These are phyloP conservation scores for Fusarium globosum DNA, from an alignment of 2,329 filamentous ascomycete genomes.

Conservation along the genomic window DNA sequence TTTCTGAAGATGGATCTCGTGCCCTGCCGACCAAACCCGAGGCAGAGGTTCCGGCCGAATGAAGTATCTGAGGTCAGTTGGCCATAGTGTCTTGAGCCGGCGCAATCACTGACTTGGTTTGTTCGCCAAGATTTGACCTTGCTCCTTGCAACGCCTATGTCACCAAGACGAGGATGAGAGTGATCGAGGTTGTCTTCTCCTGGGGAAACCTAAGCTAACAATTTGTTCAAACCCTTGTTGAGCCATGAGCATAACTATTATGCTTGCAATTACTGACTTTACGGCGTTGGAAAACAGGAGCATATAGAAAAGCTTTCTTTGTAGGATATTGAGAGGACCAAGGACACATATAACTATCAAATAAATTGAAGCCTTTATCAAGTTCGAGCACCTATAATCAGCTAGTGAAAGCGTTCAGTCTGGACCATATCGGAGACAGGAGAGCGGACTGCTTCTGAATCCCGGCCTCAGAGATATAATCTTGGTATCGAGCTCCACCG, in stretches of 20 bases:
- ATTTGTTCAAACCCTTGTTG: constrained; percentile 16
- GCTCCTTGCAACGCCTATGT: constrained; percentile 3
- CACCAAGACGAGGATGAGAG: constrained; percentile 28
- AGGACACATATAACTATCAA: not conserved
- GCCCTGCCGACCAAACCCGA: constrained; percentile 34
- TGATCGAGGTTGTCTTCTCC: constrained; percentile 9
- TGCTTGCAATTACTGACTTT: constrained; percentile 11
- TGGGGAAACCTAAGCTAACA: constrained; percentile 31
- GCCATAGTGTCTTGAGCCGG: not conserved
- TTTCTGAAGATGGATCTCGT: constrained; percentile 52
- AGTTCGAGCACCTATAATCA: not conserved
- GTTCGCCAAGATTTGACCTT: not conserved
- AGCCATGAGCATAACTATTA: constrained; percentile 1
- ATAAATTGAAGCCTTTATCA: not conserved
- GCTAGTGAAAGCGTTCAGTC: not conserved
- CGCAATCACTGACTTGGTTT: constrained; percentile 14
- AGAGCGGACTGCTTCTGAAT: not conserved
- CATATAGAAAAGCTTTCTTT: constrained; percentile 2
- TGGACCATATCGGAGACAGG: not conserved
- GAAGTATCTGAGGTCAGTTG: constrained; percentile 43
- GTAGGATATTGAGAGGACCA: constrained; percentile 6
- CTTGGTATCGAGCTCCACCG: not conserved
- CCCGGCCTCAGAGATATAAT: not conserved
- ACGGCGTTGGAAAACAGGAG: constrained; percentile 9
- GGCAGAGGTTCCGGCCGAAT: constrained; percentile 20